Percentiles rank a stretch among this genome's conserved stretches.
Evolutionary conservation across 108 stramenopile species (phyloP).

Genomic region (Fistulifera pelliculosa): DNA sequence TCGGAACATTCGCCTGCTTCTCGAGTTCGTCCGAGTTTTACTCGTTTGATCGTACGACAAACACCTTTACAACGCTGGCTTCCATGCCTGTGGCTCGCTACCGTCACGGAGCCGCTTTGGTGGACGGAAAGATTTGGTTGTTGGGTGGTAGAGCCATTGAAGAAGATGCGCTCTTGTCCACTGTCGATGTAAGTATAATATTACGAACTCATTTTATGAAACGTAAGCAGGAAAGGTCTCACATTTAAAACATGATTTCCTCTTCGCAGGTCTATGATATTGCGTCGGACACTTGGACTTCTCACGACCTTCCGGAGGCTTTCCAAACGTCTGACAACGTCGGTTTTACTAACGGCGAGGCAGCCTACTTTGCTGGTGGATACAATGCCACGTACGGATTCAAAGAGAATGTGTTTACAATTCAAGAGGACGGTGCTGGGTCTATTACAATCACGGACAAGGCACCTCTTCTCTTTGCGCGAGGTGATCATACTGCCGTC

Average conservation of each 20-base stretch:
- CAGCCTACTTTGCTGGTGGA: constrained; percentile 49
- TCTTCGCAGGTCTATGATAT: constrained; percentile 44
- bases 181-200: constrained; percentile 60
- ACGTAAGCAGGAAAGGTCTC: no score
- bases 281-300: constrained; percentile 36
- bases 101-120: constrained; percentile 38
- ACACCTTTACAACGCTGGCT: constrained; percentile 18
- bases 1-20: constrained; percentile 19
- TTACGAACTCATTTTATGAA: neutral
- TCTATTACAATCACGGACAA: constrained; percentile 13
- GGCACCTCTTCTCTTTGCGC: constrained; percentile 17
- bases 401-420: constrained; percentile 12
- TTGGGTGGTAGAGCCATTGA: constrained; percentile 39
- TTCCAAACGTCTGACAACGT: constrained; percentile 37
- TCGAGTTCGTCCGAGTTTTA: constrained; percentile 14
- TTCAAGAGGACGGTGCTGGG: constrained; percentile 7
- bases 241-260: no score
- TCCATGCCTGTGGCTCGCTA: constrained; percentile 38
- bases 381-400: constrained; percentile 39
- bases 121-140: constrained; percentile 24
- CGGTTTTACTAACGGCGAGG: constrained; percentile 19
- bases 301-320: constrained; percentile 23
- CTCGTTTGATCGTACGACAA: constrained; percentile 16
- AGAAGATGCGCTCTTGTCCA: constrained; percentile 28
- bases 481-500: constrained; percentile 44